Conservation (phyloP, 805 yeast genomes). For the Scheffersomyces lignosus region DNA sequence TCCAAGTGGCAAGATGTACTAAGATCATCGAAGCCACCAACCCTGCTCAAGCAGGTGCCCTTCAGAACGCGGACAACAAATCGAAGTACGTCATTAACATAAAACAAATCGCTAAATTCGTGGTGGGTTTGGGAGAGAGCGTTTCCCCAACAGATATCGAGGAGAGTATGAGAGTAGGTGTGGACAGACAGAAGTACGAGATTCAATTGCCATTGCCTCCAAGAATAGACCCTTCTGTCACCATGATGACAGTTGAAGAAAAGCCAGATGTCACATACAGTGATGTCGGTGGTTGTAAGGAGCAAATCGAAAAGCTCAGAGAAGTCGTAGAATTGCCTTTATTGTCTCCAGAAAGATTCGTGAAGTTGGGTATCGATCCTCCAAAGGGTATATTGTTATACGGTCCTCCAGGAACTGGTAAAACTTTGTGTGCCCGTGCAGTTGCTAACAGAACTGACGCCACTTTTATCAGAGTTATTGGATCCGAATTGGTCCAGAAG, state of each 20-base stretch:
- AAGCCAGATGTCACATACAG: slow-evolving; percentile 98
- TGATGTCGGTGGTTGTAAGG: slow-evolving; percentile 98
- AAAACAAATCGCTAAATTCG: slow-evolving; percentile 97
- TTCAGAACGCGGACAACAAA: slow-evolving; percentile 73
- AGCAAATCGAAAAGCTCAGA: slow-evolving; percentile 93
- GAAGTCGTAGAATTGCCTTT: slow-evolving; percentile 95
- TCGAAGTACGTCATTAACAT: slow-evolving; percentile 93
- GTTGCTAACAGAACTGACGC: slow-evolving; percentile 99
- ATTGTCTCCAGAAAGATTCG: slow-evolving; percentile 94
- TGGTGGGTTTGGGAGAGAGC: slow-evolving; percentile 93
- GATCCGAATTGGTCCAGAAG: slow-evolving; percentile 96
- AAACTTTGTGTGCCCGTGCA: slow-evolving; percentile 97
- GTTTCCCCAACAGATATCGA: slow-evolving; percentile 98
- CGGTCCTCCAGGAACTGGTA: slow-evolving; percentile 99
- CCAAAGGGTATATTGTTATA: slow-evolving; percentile 96
- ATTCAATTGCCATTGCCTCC: slow-evolving; percentile 98
- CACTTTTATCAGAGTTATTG: slow-evolving; percentile 96
- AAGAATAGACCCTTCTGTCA: slow-evolving; percentile 94
- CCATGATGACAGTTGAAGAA: slow-evolving; percentile 99
- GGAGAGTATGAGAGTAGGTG: slow-evolving; percentile 99
- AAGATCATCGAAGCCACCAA: slow-evolving; percentile 77
- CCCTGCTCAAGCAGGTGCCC: slow-evolving; percentile 32
- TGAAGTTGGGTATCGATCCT: slow-evolving; percentile 95
- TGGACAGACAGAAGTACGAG: slow-evolving; percentile 94
- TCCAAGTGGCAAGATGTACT: slow-evolving; percentile 98